A percentile compares a stretch with the other conserved stretches of the same genome.
Conservation (phyloP, 2,329 filamentous ascomycete genomes). For the Cladorrhinum sp. region DNA sequence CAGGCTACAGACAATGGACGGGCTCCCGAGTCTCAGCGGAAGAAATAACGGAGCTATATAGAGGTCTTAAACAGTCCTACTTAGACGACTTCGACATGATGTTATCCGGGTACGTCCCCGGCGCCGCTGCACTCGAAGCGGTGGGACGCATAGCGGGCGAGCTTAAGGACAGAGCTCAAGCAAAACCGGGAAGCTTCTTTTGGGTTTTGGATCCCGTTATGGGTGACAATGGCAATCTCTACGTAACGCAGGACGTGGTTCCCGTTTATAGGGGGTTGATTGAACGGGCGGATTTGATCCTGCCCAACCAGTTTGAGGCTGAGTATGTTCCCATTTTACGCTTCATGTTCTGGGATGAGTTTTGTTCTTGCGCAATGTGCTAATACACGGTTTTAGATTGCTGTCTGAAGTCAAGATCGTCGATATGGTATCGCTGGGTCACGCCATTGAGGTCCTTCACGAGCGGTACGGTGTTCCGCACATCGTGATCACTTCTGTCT, state of each 20-base stretch:
- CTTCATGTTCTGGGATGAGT: conserved; percentile 69
- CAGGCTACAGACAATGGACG: conserved; percentile 84
- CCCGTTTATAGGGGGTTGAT: conserved; percentile 83
- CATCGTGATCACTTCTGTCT: conserved; percentile 88
- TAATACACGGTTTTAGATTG: conserved; percentile 51
- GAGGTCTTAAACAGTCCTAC: conserved; percentile 77
- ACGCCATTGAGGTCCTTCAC: conserved; percentile 77
- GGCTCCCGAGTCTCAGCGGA: conserved; percentile 77
- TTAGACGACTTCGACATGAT: conserved; percentile 91
- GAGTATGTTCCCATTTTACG: conserved; percentile 60
- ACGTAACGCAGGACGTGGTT: conserved; percentile 87
- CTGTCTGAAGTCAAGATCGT: conserved; percentile 82
- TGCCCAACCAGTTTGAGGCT: conserved; percentile 96
- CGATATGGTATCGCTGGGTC: conserved; percentile 67
- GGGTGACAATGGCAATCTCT: conserved; percentile 91
- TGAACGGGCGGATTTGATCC: conserved; percentile 79
- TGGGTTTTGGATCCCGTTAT: conserved; percentile 98
- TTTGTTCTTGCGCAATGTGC: too few species aligned
- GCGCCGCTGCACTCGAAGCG: conserved; percentile 76
- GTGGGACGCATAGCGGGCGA: conserved; percentile 83
- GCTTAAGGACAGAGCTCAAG: conserved; percentile 63
- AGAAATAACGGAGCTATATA: conserved; percentile 81
- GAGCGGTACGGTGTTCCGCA: conserved; percentile 74
- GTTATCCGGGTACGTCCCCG: conserved; percentile 91
- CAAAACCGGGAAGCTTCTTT: conserved; percentile 75